Evolutionary conservation across 148 eudicot species (phyloP).

Genomic region (Hydrangea macrophylla): DNA sequence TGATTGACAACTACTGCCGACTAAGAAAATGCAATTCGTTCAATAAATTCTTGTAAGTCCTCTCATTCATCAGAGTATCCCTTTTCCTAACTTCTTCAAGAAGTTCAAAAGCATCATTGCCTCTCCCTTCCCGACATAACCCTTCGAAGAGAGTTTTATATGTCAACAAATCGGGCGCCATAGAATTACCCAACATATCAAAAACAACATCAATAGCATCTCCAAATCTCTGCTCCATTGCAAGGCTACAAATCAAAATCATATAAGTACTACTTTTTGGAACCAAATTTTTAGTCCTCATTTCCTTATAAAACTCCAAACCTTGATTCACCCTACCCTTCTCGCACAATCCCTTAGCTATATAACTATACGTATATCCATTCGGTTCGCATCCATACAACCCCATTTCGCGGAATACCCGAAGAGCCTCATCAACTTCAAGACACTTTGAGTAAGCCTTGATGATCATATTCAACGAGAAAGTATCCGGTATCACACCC

Average conservation of each 20-base stretch:
- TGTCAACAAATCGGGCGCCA: conserved; percentile 75
- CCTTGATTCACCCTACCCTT: conserved; percentile 68
- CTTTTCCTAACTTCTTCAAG: conserved; percentile 65
- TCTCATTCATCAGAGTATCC: conserved; percentile 69
- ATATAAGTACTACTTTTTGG: conserved; percentile 55
- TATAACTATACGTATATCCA: conserved; percentile 63
- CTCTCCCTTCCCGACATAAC: conserved; percentile 77
- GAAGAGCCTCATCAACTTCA: conserved; percentile 64
- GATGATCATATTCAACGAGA: conserved; percentile 71
- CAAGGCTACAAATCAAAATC: conserved; percentile 82
- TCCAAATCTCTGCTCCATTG: conserved; percentile 66
- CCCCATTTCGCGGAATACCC: conserved; percentile 86
- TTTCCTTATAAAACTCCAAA: conserved; percentile 57
- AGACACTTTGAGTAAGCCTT: conserved; percentile 74
- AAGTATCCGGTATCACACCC: conserved; percentile 76
- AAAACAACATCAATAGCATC: conserved; percentile 52
- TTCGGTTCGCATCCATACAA: conserved; percentile 83
- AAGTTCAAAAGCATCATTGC: conserved; percentile 63
- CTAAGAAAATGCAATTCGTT: conserved; percentile 54
- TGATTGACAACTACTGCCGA: conserved; percentile 22
- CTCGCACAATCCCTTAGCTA: conserved; percentile 80
- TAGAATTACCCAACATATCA: conserved; percentile 60
- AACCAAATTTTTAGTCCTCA: conserved; percentile 62
- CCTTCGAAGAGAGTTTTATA: conserved; percentile 83
- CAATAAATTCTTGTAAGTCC: conserved; percentile 53